These are phyloP conservation scores for Dentipellis sp. DNA, from an alignment of 768 basidiomycete genomes.

Conservation along the genomic window DNA sequence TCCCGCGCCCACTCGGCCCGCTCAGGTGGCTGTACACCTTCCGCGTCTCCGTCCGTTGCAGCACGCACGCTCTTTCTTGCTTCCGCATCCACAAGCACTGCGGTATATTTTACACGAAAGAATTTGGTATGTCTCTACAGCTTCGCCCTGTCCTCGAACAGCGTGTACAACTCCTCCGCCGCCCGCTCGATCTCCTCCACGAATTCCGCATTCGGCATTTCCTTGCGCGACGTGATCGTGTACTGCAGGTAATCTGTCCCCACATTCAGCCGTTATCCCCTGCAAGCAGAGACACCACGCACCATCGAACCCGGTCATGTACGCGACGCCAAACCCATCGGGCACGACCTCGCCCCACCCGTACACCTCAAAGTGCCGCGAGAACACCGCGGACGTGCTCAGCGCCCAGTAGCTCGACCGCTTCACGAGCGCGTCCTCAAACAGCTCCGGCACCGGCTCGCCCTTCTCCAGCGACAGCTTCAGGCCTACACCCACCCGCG, in stretches of 20 bases:
- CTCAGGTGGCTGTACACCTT: too few species aligned
- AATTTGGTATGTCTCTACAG: neutral
- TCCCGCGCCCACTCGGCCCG: too few species aligned
- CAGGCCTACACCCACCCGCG: slow-evolving; percentile 38
- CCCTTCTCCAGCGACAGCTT: slow-evolving; percentile 54
- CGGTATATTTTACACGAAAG: too few species aligned
- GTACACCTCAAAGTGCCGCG: slow-evolving; percentile 75
- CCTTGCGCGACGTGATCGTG: slow-evolving; percentile 79
- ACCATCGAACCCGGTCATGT: slow-evolving; percentile 87
- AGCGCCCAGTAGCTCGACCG: slow-evolving; percentile 79
- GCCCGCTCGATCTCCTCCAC: slow-evolving; percentile 57
- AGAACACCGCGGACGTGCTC: slow-evolving; percentile 84
- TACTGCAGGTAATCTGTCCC: slow-evolving; percentile 67
- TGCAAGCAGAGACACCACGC: slow-evolving; percentile 13
- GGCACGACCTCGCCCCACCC: slow-evolving; percentile 97
- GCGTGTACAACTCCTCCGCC: slow-evolving; percentile 58
- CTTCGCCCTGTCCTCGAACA: slow-evolving; percentile 20
- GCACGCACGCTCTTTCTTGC: neutral
- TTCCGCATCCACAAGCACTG: too few species aligned
- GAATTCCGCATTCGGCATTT: slow-evolving; percentile 74
- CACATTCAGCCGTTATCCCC: slow-evolving; percentile 4
- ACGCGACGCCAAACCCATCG: slow-evolving; percentile 91
- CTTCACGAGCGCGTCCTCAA: slow-evolving; percentile 62
- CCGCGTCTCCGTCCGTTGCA: too few species aligned
- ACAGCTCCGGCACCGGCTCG: slow-evolving; percentile 61